Percentiles rank a stretch among this genome's conserved stretches.
These are phyloP conservation scores for Saussurea involucrata DNA, from an alignment of 129 eudicot species.

Conservation along the genomic window DNA sequence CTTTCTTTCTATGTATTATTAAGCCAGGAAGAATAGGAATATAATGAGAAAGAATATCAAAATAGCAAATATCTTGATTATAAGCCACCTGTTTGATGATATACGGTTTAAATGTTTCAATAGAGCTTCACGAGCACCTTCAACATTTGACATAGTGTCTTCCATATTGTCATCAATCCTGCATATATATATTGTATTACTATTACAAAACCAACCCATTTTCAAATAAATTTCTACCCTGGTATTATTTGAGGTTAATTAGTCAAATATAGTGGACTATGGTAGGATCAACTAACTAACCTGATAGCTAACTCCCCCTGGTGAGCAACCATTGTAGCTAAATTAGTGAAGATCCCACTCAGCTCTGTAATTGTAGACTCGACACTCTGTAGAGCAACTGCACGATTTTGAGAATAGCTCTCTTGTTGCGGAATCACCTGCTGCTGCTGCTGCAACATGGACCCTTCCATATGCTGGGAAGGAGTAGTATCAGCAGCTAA, in stretches of 20 bases:
- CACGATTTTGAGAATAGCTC: slow-evolving; percentile 40
- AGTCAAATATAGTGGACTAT: too few relatives aligned
- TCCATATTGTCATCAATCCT: slow-evolving; percentile 98
- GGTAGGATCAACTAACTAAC: slow-evolving; percentile 36
- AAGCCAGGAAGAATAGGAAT: slow-evolving; percentile 68
- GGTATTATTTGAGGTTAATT: too few relatives aligned
- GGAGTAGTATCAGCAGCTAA: slow-evolving; percentile 52
- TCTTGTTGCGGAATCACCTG: slow-evolving; percentile 73
- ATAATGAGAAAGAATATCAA: slow-evolving; percentile 49
- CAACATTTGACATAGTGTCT: slow-evolving; percentile 73
- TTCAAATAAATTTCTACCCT: too few relatives aligned
- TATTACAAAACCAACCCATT: too few relatives aligned
- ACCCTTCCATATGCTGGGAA: slow-evolving; percentile 52
- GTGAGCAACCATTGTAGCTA: slow-evolving; percentile 81
- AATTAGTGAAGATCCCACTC: slow-evolving; percentile 72
- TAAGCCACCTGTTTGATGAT: slow-evolving; percentile 81
- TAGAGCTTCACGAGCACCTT: slow-evolving; percentile 74
- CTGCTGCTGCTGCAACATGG: slow-evolving; percentile 82
- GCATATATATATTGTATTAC: not conserved
- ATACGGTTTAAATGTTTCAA: slow-evolving; percentile 61
- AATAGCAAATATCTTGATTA: slow-evolving; percentile 67
- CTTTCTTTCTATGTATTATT: not conserved
- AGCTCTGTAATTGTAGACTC: slow-evolving; percentile 84
- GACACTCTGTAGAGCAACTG: slow-evolving; percentile 74
- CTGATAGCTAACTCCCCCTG: slow-evolving; percentile 90